A percentile compares a stretch with the other conserved stretches of the same genome.
These are phyloP conservation scores for Peribolospora kevripleyi DNA, from an alignment of 768 basidiomycete genomes.

Conservation along the genomic window DNA sequence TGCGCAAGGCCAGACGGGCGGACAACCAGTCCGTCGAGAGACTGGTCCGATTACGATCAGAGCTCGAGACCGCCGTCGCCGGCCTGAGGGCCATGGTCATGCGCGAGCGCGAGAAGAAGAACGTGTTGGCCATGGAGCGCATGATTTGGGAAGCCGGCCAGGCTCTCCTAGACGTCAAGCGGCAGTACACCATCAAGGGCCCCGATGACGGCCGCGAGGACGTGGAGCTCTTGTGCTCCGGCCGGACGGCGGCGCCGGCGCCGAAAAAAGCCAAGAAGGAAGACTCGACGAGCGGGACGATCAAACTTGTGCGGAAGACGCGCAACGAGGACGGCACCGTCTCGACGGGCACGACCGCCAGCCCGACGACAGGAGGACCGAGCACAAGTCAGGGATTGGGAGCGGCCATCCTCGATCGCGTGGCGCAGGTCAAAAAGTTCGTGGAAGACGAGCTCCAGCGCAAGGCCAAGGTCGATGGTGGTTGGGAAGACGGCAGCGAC, in stretches of 20 bases:
- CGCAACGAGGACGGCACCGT: neutral
- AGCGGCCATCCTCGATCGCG: constrained; percentile 30
- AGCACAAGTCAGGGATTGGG: too few species aligned
- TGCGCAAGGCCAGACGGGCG: constrained; percentile 77
- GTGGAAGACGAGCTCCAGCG: constrained; percentile 37
- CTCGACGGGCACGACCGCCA: constrained; percentile 20
- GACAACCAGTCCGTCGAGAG: constrained; percentile 78
- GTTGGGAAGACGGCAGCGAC: constrained; percentile 77
- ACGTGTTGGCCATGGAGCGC: constrained; percentile 32
- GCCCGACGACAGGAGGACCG: constrained; percentile 17
- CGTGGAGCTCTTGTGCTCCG: constrained; percentile 13
- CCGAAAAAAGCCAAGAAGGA: neutral
- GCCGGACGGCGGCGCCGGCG: constrained; percentile 10
- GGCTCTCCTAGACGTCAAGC: constrained; percentile 51
- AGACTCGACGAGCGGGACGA: constrained; percentile 1
- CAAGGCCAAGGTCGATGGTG: constrained; percentile 48
- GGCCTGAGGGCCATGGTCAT: constrained; percentile 41
- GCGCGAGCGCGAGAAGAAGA: constrained; percentile 56
- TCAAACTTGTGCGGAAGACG: constrained; percentile 2
- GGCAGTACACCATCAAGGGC: constrained; percentile 27
- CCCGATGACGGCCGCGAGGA: constrained; percentile 23
- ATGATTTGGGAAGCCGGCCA: constrained; percentile 57
- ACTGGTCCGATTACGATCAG: constrained; percentile 50
- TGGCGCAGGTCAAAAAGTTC: constrained; percentile 32
- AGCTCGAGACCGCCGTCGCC: constrained; percentile 46